Conservation (phyloP, 2,329 filamentous ascomycete species). For the Rhynchosporium secalis region DNA sequence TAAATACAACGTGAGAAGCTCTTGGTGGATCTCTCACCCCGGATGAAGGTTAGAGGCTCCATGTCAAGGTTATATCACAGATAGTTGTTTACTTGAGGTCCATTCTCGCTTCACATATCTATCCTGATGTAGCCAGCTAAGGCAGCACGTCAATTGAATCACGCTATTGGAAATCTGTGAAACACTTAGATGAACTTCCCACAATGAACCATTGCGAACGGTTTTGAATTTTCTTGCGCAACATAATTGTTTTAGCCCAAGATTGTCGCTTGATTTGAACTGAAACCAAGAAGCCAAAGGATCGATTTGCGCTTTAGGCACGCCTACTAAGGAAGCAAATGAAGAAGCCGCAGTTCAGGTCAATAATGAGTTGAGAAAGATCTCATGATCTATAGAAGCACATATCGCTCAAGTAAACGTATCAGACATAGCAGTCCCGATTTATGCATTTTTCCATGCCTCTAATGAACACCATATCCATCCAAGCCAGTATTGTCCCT, state of each 20-base stretch:
- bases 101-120: background rate
- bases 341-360: background rate
- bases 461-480: background rate
- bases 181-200: too few relatives aligned
- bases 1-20: too few relatives aligned
- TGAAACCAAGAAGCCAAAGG: too few relatives aligned
- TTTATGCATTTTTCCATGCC: background rate
- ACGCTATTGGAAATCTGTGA: too few relatives aligned
- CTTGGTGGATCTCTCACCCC: too few relatives aligned
- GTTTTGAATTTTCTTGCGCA: too few relatives aligned
- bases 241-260: too few relatives aligned
- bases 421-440: background rate
- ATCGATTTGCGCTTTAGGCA: background rate
- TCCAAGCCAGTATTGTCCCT: slow-evolving; percentile 34
- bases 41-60: too few relatives aligned
- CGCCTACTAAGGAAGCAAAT: background rate
- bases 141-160: background rate
- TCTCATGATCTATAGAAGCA: background rate
- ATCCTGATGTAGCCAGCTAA: background rate
- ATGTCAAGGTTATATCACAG: background rate
- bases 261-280: too few relatives aligned
- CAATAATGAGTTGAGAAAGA: background rate
- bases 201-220: too few relatives aligned
- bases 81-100: background rate
- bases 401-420: background rate